Conservation (phyloP, 2,329 filamentous ascomycete genomes). For the Neofusicoccum ribis region DNA sequence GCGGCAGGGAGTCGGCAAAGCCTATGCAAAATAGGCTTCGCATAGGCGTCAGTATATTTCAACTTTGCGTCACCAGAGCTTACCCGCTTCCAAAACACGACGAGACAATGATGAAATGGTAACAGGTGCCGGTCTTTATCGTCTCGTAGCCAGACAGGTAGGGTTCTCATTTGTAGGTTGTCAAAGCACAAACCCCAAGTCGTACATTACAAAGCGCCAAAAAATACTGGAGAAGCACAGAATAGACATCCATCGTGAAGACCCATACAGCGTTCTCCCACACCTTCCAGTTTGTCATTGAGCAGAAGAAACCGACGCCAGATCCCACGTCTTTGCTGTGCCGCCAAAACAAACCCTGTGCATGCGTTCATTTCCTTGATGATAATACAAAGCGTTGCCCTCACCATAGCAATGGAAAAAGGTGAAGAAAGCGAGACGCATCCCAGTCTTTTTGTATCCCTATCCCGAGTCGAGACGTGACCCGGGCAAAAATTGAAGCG, state of each 20-base stretch:
- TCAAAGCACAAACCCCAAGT: not conserved
- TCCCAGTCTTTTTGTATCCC: not conserved
- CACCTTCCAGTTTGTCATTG: not conserved
- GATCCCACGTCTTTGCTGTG: constrained; percentile 3
- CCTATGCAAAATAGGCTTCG: too few species aligned
- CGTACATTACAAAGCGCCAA: not conserved
- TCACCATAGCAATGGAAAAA: not conserved
- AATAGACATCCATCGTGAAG: not conserved
- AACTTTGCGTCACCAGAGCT: too few species aligned
- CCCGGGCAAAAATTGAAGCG: not conserved
- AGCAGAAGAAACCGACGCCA: constrained; percentile 3
- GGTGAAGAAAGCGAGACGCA: not conserved
- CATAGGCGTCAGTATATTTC: too few species aligned
- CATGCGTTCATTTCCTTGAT: not conserved
- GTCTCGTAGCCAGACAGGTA: too few species aligned
- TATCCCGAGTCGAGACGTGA: not conserved
- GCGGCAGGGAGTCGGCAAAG: too few species aligned
- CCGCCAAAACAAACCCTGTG: not conserved
- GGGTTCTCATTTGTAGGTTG: not conserved
- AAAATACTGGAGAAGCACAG: not conserved
- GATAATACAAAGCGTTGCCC: not conserved
- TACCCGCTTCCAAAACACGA: too few species aligned
- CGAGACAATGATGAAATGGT: too few species aligned
- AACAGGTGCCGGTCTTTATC: too few species aligned
- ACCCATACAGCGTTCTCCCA: not conserved